Evolutionary conservation across 1,139 yeast species (phyloP).

Genomic region (Geotrichum candidum): DNA sequence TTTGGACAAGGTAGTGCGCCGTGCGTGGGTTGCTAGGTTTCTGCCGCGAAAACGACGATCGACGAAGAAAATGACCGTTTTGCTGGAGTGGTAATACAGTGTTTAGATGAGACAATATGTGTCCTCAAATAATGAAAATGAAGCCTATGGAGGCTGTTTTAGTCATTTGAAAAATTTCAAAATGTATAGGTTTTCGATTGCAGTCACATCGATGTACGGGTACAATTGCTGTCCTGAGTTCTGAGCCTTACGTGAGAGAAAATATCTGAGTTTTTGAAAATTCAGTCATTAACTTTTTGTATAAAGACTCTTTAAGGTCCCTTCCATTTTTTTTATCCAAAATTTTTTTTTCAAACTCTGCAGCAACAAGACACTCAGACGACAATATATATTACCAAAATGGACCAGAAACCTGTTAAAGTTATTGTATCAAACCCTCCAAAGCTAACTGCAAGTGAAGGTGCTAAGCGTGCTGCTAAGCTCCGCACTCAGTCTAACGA

Average conservation of each 20-base stretch:
- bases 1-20: slow-evolving; percentile 5
- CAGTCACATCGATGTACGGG: no score
- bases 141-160: neutral
- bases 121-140: neutral
- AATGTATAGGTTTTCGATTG: no score
- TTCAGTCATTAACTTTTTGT: neutral
- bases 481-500: slow-evolving; percentile 34
- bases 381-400: neutral
- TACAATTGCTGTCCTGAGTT: neutral
- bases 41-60: slow-evolving; percentile 13
- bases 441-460: slow-evolving; percentile 34
- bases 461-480: slow-evolving; percentile 37
- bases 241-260: neutral
- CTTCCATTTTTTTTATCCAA: neutral
- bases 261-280: neutral
- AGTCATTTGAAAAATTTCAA: no score
- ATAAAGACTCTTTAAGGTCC: neutral
- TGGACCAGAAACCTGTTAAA: slow-evolving; percentile 20
- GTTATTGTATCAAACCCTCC: slow-evolving; percentile 34
- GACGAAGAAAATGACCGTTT: slow-evolving; percentile 2
- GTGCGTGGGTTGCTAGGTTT: slow-evolving; percentile 3
- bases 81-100: slow-evolving; percentile 10
- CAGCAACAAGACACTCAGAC: neutral
- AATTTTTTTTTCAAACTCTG: neutral
- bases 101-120: no score